These are phyloP conservation scores for Astraeus odoratus DNA, from an alignment of 768 basidiomycete species.

Conservation along the genomic window DNA sequence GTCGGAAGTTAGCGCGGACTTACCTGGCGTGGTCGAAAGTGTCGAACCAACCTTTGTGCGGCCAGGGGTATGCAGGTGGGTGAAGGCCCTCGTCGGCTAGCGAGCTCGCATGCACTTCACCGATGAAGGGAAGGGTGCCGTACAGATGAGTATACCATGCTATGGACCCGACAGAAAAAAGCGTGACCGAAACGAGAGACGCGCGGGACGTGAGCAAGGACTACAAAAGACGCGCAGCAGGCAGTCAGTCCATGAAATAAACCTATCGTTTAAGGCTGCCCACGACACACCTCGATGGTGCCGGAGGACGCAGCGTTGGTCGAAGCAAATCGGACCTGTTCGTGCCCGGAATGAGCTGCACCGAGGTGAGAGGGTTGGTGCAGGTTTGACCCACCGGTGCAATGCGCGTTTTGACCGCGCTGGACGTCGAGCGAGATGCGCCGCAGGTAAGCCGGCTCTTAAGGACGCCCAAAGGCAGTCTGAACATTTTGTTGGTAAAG, in stretches of 20 bases:
- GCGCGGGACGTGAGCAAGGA: conserved; percentile 63
- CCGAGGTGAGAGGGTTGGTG: conserved; percentile 12
- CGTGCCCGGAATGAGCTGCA: conserved; percentile 6
- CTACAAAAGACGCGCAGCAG: too few relatives aligned
- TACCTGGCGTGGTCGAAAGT: conserved; percentile 96
- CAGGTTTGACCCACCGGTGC: conserved; percentile 44
- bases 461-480: conserved; percentile 70
- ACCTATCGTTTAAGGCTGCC: background rate
- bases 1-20: conserved; percentile 23
- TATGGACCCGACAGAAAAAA: conserved; percentile 79
- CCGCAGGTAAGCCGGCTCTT: conserved; percentile 47
- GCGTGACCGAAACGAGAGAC: conserved; percentile 67
- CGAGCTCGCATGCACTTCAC: conserved; percentile 88
- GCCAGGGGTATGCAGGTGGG: conserved; percentile 81
- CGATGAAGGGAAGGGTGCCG: conserved; percentile 82
- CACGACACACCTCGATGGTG: conserved; percentile 57
- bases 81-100: conserved; percentile 94
- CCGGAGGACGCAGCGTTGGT: conserved; percentile 48
- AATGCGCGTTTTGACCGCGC: conserved; percentile 38
- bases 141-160: conserved; percentile 97
- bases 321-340: conserved; percentile 68
- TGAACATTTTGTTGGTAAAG: conserved; percentile 69
- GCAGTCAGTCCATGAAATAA: background rate
- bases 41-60: conserved; percentile 82
- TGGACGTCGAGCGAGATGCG: conserved; percentile 37